These are phyloP conservation scores for Saccharomycopsis capsularis DNA, from an alignment of 805 yeast genomes.

Conservation along the genomic window DNA sequence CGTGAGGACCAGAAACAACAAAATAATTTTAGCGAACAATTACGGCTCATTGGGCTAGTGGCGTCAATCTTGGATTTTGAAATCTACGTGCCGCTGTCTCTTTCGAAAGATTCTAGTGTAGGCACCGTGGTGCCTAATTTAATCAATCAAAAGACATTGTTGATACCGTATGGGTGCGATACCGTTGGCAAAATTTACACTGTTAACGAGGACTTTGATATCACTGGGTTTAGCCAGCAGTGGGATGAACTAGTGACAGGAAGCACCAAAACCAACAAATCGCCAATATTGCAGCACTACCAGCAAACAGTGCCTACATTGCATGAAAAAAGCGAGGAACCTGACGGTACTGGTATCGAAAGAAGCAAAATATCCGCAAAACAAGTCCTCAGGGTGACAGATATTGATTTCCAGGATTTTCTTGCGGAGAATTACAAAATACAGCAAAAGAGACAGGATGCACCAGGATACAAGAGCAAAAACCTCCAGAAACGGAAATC, in stretches of 20 bases:
- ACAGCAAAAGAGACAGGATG: no score
- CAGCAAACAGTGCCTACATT: no score
- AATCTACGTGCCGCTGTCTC: background rate
- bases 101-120: background rate
- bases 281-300: no score
- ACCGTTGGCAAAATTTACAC: slow-evolving; percentile 14
- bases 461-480: background rate
- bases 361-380: no score
- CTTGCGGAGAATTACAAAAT: no score
- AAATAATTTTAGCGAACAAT: no score
- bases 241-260: no score
- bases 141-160: background rate
- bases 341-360: no score
- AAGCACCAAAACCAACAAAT: background rate
- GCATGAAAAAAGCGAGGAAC: no score
- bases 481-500: background rate
- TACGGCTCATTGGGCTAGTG: background rate
- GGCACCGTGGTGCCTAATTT: slow-evolving; percentile 1
- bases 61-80: background rate
- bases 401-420: no score
- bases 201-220: slow-evolving; percentile 9
- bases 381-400: no score
- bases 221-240: background rate
- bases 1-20: background rate
- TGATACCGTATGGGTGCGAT: slow-evolving; percentile 16